Base-by-base conservation (phyloP, 73 alveolate species). In the Uronychia setigera region DNA sequence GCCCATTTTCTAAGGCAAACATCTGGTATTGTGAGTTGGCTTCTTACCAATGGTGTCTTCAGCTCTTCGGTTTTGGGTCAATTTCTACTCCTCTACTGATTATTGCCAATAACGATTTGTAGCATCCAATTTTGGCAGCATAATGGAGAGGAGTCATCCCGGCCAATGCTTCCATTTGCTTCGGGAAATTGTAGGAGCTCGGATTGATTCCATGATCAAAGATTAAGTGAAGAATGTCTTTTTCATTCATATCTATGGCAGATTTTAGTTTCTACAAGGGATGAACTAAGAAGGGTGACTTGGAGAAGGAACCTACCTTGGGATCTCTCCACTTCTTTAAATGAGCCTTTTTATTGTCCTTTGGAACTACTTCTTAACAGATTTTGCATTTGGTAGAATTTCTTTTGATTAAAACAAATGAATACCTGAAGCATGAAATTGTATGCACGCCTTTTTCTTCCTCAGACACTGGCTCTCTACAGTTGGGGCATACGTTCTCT, bases 261-360 rank as follows among this genome's bases (percentile, higher is more conserved):
- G 67, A 46, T 46, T 46, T 46, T 5, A 46, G 67, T 46, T 46
- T 46, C 67, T 46, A 46, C 19, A 46, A 19, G 19, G 67, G 19
- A 5, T 11, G 19, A 46, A 19, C 67, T 46, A 46, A 19, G 19
- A 19, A 19, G 19, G 67, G 19, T 46, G 67, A 19, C n/a, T n/a
- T 11, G 67, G 67, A 46, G 67, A 5, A 46, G 67, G 67, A n/a
- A 19, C 67, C 67, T 46, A 46, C 67, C 67, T 84, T 76, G 9
- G 80, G 77, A 29, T 35, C 82, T 74, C 92, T 84, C 92, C 92
- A 89, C 32, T 84, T 81, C 0, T 28, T 29, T 28, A 89, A 26
- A 75, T 89, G 95, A 60, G 76, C 84, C 77, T 89, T 89, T 83
- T 84, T 83, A 33, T 35, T 78, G 33, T 89, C 95, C 81, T 89